Base-by-base conservation (phyloP, 2,329 filamentous ascomycete genomes). In the Elsinoe arachidis region DNA sequence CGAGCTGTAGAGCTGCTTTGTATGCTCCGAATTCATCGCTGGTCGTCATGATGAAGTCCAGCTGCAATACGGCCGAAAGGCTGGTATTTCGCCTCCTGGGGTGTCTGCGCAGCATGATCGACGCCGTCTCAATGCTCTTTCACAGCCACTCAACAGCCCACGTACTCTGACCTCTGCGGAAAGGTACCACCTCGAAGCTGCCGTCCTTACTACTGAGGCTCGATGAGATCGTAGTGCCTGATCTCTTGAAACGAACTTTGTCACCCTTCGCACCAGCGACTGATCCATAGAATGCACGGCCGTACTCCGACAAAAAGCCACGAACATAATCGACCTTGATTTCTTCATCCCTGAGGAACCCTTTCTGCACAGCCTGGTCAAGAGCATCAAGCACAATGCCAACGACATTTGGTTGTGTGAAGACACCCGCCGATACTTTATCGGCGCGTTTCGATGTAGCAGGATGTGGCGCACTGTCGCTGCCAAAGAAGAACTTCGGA, bases 331-430 rank as follows among this genome's bases (percentile, higher is more conserved):
- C 78, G 58, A 69, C 67, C 3, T 74, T 81, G 34, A 85, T 76
- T 37, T 82, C 78, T 30, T 77, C 75, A 57, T 78, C 77, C 43
- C 68, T 71, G 19, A 85, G 62, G 41, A 81, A 73, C 0, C 79
- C 79, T 61, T 76, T 75, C 64, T 76, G 70, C 3, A 86, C 73
- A 3, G 78, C 86, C 63, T 82, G 79, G 69, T 87, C 80, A 39
- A 90, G 72, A 19, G 81, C 81, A 69, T 80, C 79, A 21, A 90
- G 72, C 47, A 89, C 84, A 49, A 84, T 77, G 56, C 83, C 82
- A 1, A 83, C 76, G 0, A 83, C 83, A 67, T 84, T 84, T 3
- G 85, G 84, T 72, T 92, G 88, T 1, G 88, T 91, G 69, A 90
- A 92, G 43, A 91, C 87, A 3, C 88, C 88, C 0, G 88, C 88